Percentiles rank a stretch among this genome's conserved stretches.
These are phyloP conservation scores for Mycena olivaceomarginata DNA, from an alignment of 768 basidiomycete species.

Conservation along the genomic window DNA sequence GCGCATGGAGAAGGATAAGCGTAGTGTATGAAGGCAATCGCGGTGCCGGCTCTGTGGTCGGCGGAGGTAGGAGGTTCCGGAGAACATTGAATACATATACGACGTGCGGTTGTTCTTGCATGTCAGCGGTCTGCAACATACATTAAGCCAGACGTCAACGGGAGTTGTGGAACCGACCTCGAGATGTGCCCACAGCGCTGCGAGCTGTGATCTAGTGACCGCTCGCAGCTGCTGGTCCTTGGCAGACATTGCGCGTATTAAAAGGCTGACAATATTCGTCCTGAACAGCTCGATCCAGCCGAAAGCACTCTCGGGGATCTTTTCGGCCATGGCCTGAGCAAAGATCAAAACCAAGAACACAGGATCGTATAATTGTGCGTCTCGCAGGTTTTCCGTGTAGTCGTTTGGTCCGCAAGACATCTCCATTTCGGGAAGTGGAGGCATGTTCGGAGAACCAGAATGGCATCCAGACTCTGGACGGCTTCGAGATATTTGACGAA, in stretches of 20 bases:
- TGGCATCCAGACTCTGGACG: conserved; percentile 82
- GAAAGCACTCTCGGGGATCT: conserved; percentile 73
- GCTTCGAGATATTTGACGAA: conserved; percentile 77
- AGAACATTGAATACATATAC: conserved; percentile 80
- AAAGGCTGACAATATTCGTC: conserved; percentile 84
- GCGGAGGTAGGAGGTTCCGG: conserved; percentile 72
- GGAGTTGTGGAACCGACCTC: conserved; percentile 67
- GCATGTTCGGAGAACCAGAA: conserved; percentile 81
- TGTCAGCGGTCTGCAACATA: conserved; percentile 68
- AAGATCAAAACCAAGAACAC: conserved; percentile 83
- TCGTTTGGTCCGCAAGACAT: conserved; percentile 61
- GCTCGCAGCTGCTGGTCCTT: conserved; percentile 76
- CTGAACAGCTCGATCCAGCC: conserved; percentile 93
- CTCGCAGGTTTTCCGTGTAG: conserved; percentile 51
- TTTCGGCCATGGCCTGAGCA: conserved; percentile 77
- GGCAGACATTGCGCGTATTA: conserved; percentile 84
- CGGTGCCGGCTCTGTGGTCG: conserved; percentile 60
- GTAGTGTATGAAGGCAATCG: conserved; percentile 88
- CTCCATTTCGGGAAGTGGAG: conserved; percentile 83
- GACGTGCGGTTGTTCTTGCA: conserved; percentile 88
- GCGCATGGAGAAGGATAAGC: conserved; percentile 88
- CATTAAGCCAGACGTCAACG: conserved; percentile 9
- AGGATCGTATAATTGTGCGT: conserved; percentile 84
- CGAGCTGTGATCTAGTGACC: conserved; percentile 77
- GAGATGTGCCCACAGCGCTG: conserved; percentile 75